Base-by-base conservation (phyloP, 805 yeast species). In the Cyberlindnera petersonii region DNA sequence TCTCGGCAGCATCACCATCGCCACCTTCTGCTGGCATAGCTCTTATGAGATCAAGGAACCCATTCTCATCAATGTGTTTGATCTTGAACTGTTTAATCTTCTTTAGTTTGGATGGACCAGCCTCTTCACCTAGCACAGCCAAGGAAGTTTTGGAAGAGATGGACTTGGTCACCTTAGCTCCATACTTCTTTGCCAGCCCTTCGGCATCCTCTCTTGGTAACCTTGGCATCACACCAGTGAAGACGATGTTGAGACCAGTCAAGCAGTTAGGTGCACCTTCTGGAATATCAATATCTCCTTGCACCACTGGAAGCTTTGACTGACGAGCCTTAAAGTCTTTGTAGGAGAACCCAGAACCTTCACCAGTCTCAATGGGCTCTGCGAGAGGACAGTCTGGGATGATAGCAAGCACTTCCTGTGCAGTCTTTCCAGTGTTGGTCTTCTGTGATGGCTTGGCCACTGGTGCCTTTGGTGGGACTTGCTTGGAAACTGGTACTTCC, bases 11-110 rank as follows among this genome's bases (percentile, higher is more conserved):
- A 13, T 65, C 83, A n/a, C 94, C 86, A 31, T 74, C 75, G 0
- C 98, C 98, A 20, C 98, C 98, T 47, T 82, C 88, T 3, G 80
- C 81, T 0, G 98, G 98, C 93, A 91, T 85, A 6, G 77, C 74
- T 17, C 68, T 53, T 32, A 93, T 69, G 47, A 93, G 67, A 47
- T 79, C 77, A 28, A 85, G 62, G 50, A 93, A 88, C 0, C 98
- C 98, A 9, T 75, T 85, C 60, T 93, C 95, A 53, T 77, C 80
- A 43, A 91, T 82, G 28, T 94, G 87, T 61, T 89, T 89, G 39
- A 86, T 77, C 7, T 75, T 72, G 47, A 80, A 66, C 37, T 77
- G 75, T 52, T 77, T 81, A 48, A 94, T 91, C 54, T 81, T 86
- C 52, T 77, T 76, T 30, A 93, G 77, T 61, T 93, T 93, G n/a